Evolutionary conservation across 768 basidiomycete species (phyloP).

Genomic region (Sutorius australiensis): DNA sequence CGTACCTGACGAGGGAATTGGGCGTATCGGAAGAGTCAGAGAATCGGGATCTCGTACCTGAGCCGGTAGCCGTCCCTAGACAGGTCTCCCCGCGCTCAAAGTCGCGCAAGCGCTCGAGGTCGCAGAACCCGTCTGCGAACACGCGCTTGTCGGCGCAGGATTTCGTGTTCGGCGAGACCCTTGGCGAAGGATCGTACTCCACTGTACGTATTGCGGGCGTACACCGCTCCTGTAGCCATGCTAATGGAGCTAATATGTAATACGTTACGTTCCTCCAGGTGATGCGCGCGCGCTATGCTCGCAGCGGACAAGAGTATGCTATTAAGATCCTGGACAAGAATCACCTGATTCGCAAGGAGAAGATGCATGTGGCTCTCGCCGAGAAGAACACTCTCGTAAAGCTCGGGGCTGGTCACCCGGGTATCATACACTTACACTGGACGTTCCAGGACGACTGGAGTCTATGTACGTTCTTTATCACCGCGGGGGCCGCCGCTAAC

Average conservation of each 20-base stretch:
- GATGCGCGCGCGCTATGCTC: slow-evolving; percentile 48
- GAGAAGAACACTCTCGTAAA: slow-evolving; percentile 76
- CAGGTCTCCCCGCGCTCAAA: slow-evolving; percentile 35
- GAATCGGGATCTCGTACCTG: slow-evolving; percentile 6
- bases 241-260: slow-evolving; percentile 10
- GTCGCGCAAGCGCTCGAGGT: slow-evolving; percentile 37
- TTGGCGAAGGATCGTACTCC: slow-evolving; percentile 82
- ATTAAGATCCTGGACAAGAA: slow-evolving; percentile 83
- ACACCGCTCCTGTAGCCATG: slow-evolving; percentile 1
- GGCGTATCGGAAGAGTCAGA: slow-evolving; percentile 36
- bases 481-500: not conserved
- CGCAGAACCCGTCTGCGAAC: slow-evolving; percentile 46
- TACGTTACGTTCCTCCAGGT: slow-evolving; percentile 40
- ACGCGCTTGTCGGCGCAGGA: slow-evolving; percentile 50
- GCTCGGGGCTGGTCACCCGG: slow-evolving; percentile 67
- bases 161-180: slow-evolving; percentile 68
- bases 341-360: slow-evolving; percentile 75
- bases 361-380: slow-evolving; percentile 69
- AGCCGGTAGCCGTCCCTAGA: slow-evolving; percentile 3
- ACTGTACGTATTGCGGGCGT: slow-evolving; percentile 48
- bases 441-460: slow-evolving; percentile 84
- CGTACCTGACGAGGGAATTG: slow-evolving; percentile 58
- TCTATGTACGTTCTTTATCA: slow-evolving; percentile 57
- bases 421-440: slow-evolving; percentile 76
- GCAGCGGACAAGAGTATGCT: slow-evolving; percentile 64